Evolutionary conservation across 495 filamentous ascomycete species (phyloP).

Genomic region (Podospora australis): DNA sequence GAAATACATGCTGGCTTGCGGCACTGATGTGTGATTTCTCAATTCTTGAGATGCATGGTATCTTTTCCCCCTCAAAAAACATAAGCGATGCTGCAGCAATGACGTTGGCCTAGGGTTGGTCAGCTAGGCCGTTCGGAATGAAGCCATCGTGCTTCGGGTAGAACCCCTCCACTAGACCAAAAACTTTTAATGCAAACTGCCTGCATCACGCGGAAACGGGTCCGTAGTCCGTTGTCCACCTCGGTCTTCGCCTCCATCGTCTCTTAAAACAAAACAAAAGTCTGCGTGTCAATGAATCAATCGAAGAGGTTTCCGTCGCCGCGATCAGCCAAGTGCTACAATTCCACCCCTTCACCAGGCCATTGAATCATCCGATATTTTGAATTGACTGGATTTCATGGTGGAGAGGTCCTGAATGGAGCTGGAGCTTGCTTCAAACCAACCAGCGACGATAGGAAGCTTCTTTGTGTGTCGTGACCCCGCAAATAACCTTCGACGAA

Average conservation of each 20-base stretch:
- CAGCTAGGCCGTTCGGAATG: too few relatives aligned
- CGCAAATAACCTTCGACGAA: slow-evolving; percentile 26
- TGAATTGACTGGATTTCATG: too few relatives aligned
- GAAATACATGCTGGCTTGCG: too few relatives aligned
- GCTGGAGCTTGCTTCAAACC: slow-evolving; percentile 9
- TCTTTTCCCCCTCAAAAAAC: too few relatives aligned
- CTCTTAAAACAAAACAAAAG: background rate
- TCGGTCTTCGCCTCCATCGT: background rate
- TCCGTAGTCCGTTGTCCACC: background rate
- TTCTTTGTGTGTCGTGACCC: slow-evolving; percentile 29
- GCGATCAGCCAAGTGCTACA: too few relatives aligned
- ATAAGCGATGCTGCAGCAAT: slow-evolving; percentile 25
- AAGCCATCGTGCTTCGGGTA: slow-evolving; percentile 4
- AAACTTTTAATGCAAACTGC: background rate
- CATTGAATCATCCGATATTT: slow-evolving; percentile 2
- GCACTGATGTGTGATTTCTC: too few relatives aligned
- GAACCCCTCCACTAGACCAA: background rate
- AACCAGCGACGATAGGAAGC: slow-evolving; percentile 20
- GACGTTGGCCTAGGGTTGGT: slow-evolving; percentile 19
- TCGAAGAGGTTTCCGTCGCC: too few relatives aligned
- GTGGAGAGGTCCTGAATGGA: slow-evolving; percentile 17
- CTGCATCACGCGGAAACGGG: background rate
- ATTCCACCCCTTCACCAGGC: background rate
- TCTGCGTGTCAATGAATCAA: too few relatives aligned
- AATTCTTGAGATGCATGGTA: too few relatives aligned